These are phyloP conservation scores for Kuraishia ogatae DNA, from an alignment of 805 yeast genomes.

Conservation along the genomic window DNA sequence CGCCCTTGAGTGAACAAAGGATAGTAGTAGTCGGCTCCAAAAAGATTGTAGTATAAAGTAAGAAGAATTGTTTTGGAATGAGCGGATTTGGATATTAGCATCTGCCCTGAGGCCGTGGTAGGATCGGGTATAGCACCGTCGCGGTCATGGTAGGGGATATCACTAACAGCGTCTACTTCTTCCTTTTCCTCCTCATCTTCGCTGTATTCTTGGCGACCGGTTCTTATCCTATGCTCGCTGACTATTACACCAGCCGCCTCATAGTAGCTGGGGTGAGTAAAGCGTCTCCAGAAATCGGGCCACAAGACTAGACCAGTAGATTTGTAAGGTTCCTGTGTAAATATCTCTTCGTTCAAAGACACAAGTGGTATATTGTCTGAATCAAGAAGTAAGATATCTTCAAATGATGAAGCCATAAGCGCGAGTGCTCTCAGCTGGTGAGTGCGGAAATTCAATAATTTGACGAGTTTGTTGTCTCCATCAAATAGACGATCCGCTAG, in stretches of 20 bases:
- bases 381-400: slow-evolving; percentile 35
- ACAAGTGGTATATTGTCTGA: slow-evolving; percentile 37
- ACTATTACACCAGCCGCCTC: slow-evolving; percentile 40
- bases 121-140: slow-evolving; percentile 55
- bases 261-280: slow-evolving; percentile 53
- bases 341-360: slow-evolving; percentile 44
- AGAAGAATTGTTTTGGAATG: slow-evolving; percentile 47
- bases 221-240: slow-evolving; percentile 25
- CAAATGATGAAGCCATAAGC: slow-evolving; percentile 35
- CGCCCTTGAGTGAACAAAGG: slow-evolving; percentile 48
- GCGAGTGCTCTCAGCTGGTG: slow-evolving; percentile 30
- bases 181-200: slow-evolving; percentile 8
- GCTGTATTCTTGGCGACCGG: slow-evolving; percentile 13
- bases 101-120: slow-evolving; percentile 59
- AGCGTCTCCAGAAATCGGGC: slow-evolving; percentile 65
- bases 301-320: slow-evolving; percentile 43
- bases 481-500: slow-evolving; percentile 29
- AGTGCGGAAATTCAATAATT: slow-evolving; percentile 16
- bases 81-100: slow-evolving; percentile 44
- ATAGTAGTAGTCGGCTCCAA: slow-evolving; percentile 52
- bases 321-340: slow-evolving; percentile 34
- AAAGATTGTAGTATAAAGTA: slow-evolving; percentile 50
- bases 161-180: slow-evolving; percentile 3
- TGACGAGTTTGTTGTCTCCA: slow-evolving; percentile 11
- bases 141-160: slow-evolving; percentile 48